Conservation (phyloP, 129 eudicot species). For the Centaurea solstitialis region DNA sequence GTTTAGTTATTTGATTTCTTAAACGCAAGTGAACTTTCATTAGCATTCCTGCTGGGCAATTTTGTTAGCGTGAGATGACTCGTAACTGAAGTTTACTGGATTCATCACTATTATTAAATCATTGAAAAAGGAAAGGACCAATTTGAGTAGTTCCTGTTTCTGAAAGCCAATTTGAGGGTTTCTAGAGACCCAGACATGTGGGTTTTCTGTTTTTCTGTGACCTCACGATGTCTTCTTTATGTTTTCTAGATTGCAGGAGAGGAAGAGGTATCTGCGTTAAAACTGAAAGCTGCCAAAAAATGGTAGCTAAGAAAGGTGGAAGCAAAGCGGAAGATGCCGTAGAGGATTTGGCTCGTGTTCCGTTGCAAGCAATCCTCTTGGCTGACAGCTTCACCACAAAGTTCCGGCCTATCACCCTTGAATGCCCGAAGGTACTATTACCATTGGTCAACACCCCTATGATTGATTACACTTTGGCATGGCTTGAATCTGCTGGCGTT, state of each 20-base stretch:
- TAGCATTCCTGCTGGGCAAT: background rate
- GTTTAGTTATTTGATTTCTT: background rate
- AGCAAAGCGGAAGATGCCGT: constrained; percentile 53
- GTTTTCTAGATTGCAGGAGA: constrained; percentile 23
- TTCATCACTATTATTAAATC: too few species aligned
- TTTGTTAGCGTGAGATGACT: background rate
- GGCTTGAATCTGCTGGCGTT: constrained; percentile 93
- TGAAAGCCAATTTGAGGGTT: background rate
- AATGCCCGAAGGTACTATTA: constrained; percentile 78
- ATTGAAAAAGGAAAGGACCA: background rate
- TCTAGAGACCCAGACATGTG: background rate
- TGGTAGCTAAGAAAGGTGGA: constrained; percentile 75
- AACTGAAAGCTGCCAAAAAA: constrained; percentile 17
- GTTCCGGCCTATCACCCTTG: constrained; percentile 93
- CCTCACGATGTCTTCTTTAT: background rate
- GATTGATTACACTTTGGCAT: constrained; percentile 92
- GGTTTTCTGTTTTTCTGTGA: background rate
- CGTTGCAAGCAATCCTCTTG: constrained; percentile 80
- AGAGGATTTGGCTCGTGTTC: constrained; percentile 74
- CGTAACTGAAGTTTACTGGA: background rate
- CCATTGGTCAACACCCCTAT: constrained; percentile 91
- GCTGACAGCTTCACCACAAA: constrained; percentile 93
- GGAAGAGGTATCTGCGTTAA: constrained; percentile 3
- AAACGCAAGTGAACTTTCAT: background rate
- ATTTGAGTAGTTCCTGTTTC: background rate